These are phyloP conservation scores for Heliosperma pusillum DNA, from an alignment of 148 eudicot genomes.

Conservation along the genomic window DNA sequence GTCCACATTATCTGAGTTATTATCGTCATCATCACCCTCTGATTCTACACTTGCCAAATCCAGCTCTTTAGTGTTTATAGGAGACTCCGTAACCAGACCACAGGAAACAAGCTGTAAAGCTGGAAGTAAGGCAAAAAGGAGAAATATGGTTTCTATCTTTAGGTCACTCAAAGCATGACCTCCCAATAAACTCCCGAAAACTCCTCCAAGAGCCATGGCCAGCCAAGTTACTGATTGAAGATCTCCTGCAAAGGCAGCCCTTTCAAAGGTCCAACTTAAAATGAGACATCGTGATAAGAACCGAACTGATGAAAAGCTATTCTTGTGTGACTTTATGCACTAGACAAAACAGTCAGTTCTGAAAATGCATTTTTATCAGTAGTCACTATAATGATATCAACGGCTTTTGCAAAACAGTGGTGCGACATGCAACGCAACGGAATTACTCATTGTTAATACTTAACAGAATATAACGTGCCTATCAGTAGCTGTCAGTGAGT, in stretches of 20 bases:
- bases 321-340: background rate
- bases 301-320: background rate
- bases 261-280: slow-evolving; percentile 29
- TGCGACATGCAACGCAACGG: background rate
- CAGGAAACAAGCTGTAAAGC: slow-evolving; percentile 81
- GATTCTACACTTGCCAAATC: slow-evolving; percentile 29
- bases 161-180: slow-evolving; percentile 69
- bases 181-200: slow-evolving; percentile 82
- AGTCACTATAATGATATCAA: slow-evolving; percentile 5
- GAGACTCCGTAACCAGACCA: slow-evolving; percentile 62
- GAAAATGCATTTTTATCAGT: background rate
- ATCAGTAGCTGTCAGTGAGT: too few species aligned
- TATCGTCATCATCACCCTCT: slow-evolving; percentile 32
- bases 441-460: background rate
- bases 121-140: slow-evolving; percentile 73
- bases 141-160: slow-evolving; percentile 59
- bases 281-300: background rate
- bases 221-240: slow-evolving; percentile 95
- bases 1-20: slow-evolving; percentile 28
- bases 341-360: background rate
- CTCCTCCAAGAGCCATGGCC: slow-evolving; percentile 96
- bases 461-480: too few species aligned
- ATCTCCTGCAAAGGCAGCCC: slow-evolving; percentile 94
- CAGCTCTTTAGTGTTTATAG: slow-evolving; percentile 29
- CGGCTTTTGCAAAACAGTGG: background rate